Conservation (phyloP, 768 basidiomycete species). For the Amanita muscaria region DNA sequence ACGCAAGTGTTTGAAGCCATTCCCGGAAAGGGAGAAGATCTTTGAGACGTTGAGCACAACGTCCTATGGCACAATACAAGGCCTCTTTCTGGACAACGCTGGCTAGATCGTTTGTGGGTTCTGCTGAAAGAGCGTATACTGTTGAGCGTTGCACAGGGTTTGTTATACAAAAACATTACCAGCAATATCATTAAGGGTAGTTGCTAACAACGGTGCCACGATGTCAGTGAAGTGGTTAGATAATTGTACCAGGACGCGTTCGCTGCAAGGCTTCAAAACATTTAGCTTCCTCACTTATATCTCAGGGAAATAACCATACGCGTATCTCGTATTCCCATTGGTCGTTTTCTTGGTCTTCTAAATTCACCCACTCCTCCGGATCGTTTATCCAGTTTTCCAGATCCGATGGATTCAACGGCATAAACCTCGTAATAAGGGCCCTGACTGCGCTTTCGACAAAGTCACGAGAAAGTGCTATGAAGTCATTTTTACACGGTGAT, state of each 20-base stretch:
- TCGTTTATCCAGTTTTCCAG: conserved; percentile 79
- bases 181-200: conserved; percentile 51
- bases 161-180: conserved; percentile 35
- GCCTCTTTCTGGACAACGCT: conserved; percentile 76
- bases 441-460: conserved; percentile 70
- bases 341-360: conserved; percentile 83
- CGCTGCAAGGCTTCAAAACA: conserved; percentile 73
- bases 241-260: conserved; percentile 82
- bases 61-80: conserved; percentile 82
- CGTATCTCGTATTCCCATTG: conserved; percentile 92
- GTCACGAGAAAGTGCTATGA: conserved; percentile 49
- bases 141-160: conserved; percentile 1
- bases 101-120: conserved; percentile 43
- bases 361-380: conserved; percentile 91
- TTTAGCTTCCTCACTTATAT: background rate
- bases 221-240: conserved; percentile 59
- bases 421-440: conserved; percentile 73
- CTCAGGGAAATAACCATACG: conserved; percentile 33
- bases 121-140: conserved; percentile 21
- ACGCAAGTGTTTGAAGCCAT: conserved; percentile 56
- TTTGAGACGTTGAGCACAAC: conserved; percentile 59
- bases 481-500: background rate
- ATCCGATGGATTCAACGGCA: conserved; percentile 77
- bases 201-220: conserved; percentile 57
- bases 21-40: conserved; percentile 56